Percentiles rank a stretch among this genome's conserved stretches.
Conservation (phyloP, 768 basidiomycete genomes). For the Hirschioporus abietinus region DNA sequence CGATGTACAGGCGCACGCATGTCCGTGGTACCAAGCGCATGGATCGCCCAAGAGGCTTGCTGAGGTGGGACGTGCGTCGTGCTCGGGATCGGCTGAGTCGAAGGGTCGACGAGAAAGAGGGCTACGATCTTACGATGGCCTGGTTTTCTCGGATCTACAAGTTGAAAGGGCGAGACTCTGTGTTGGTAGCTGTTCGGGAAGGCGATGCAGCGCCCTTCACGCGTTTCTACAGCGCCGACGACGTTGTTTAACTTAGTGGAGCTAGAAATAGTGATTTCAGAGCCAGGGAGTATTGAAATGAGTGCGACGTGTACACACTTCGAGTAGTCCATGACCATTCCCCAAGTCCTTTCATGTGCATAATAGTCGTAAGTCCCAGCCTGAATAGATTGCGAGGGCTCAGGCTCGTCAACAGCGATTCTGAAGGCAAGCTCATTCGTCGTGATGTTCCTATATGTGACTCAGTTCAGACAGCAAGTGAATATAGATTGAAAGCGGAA, state of each 20-base stretch:
- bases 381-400: background rate
- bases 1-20: background rate
- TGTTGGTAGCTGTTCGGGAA: slow-evolving; percentile 36
- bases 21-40: slow-evolving; percentile 10
- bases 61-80: slow-evolving; percentile 29
- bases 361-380: slow-evolving; percentile 13
- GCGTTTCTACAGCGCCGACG: slow-evolving; percentile 25
- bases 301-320: slow-evolving; percentile 7
- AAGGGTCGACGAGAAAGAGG: slow-evolving; percentile 34
- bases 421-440: slow-evolving; percentile 28
- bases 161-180: slow-evolving; percentile 29
- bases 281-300: background rate
- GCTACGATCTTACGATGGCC: slow-evolving; percentile 35
- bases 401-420: slow-evolving; percentile 14
- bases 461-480: slow-evolving; percentile 11
- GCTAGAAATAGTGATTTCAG: background rate
- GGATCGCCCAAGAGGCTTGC: slow-evolving; percentile 24
- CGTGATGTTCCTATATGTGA: slow-evolving; percentile 25
- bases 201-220: slow-evolving; percentile 23
- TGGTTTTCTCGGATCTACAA: slow-evolving; percentile 26
- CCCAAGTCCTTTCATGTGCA: background rate
- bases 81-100: slow-evolving; percentile 19
- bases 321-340: slow-evolving; percentile 16
- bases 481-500: background rate
- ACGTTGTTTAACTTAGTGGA: slow-evolving; percentile 14